These are phyloP conservation scores for Vanrija sp. DNA, from an alignment of 1,284 basidiomycete species.

Conservation along the genomic window DNA sequence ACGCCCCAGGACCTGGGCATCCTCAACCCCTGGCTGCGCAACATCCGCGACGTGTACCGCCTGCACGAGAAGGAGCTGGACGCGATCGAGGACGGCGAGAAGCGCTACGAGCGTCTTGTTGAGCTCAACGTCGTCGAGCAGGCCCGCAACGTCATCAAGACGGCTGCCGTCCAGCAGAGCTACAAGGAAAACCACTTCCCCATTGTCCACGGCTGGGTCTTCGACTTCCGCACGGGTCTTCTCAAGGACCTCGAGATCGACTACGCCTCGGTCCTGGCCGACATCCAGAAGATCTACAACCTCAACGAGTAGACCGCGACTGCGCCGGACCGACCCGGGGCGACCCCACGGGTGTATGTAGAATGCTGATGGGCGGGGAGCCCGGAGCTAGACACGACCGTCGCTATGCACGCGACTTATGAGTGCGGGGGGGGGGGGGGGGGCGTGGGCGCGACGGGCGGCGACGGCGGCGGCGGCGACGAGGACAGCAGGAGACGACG, in stretches of 20 bases:
- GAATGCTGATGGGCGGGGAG: too few species aligned
- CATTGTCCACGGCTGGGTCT: conserved; percentile 19
- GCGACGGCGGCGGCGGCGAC: too few species aligned
- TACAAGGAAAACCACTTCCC: conserved; percentile 14
- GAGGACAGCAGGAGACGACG: too few species aligned
- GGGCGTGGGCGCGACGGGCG: too few species aligned
- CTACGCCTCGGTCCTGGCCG: conserved; percentile 4
- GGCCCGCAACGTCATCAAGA: conserved; percentile 21
- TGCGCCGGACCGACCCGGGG: background rate
- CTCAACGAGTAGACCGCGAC: conserved; percentile 2
- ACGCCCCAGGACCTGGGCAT: conserved; percentile 19
- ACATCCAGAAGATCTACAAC: conserved; percentile 23
- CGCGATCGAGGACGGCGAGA: conserved; percentile 1
- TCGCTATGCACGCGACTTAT: too few species aligned
- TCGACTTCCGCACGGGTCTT: conserved; percentile 15
- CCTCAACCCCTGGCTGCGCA: conserved; percentile 21
- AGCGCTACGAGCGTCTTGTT: conserved; percentile 17
- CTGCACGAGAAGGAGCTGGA: conserved; percentile 19
- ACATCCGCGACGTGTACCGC: conserved; percentile 20
- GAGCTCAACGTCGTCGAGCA: conserved; percentile 21
- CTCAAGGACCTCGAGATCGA: conserved; percentile 21
- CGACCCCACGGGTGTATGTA: too few species aligned
- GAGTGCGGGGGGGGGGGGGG: too few species aligned
- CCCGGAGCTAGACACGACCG: too few species aligned
- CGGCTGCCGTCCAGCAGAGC: conserved; percentile 13